phyloP scores from a whole-genome alignment of 2,329 filamentous ascomycete species.

The Pestalotiopsis sp. region DNA sequence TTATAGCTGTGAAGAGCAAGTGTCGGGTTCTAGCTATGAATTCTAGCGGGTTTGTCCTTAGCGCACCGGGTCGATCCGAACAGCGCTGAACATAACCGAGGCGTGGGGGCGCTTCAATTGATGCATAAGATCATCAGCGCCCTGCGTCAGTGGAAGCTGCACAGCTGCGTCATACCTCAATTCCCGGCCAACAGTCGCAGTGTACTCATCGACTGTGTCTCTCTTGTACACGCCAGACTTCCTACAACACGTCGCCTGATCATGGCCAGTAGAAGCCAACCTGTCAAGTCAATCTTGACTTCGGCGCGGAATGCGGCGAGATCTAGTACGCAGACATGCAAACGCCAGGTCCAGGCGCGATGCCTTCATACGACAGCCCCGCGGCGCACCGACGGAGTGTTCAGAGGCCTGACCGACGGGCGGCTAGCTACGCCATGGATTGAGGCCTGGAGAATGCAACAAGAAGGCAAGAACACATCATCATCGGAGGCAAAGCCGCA shows the following conservation, averaged over 20 bases:
- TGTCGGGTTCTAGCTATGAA: background rate
- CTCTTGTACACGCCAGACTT: background rate
- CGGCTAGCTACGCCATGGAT: constrained; percentile 63
- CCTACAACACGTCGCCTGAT: background rate
- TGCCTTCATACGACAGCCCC: constrained; percentile 25
- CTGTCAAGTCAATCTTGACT: background rate
- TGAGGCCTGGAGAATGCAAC: constrained; percentile 63
- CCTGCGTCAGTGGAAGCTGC: background rate
- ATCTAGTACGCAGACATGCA: background rate
- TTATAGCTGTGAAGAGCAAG: background rate
- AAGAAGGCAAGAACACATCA: constrained; percentile 37
- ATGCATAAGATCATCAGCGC: background rate
- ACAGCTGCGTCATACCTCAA: constrained; percentile 5
- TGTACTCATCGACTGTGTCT: background rate
- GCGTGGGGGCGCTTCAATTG: background rate
- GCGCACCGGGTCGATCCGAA: background rate
- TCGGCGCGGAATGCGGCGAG: background rate
- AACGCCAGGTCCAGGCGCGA: constrained; percentile 16
- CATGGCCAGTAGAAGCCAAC: constrained; percentile 6
- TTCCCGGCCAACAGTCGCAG: background rate
- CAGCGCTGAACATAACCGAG: background rate
- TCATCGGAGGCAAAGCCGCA: constrained; percentile 26
- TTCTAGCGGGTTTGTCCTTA: background rate
- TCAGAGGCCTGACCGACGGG: constrained; percentile 36
- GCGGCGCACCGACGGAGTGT: constrained; percentile 38